Evolutionary conservation across 805 yeast species (phyloP).

Genomic region (Kodamaea jinghongensis): DNA sequence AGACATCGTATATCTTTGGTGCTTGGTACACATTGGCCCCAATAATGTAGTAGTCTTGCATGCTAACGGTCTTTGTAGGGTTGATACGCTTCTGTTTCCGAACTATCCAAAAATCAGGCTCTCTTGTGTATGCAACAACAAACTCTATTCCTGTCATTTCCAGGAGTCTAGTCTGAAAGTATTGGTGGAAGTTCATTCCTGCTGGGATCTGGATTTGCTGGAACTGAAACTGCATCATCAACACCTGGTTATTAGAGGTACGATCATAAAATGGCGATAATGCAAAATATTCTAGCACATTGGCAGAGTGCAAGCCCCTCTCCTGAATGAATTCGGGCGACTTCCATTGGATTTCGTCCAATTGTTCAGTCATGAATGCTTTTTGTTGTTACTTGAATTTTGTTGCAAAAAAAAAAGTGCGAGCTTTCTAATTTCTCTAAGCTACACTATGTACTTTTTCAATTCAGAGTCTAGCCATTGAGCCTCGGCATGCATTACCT

Average conservation of each 20-base stretch:
- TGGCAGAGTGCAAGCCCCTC: conserved; percentile 81
- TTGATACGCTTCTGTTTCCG: conserved; percentile 71
- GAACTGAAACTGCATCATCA: conserved; percentile 93
- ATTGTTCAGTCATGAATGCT: conserved; percentile 29
- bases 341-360: conserved; percentile 95
- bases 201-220: conserved; percentile 42
- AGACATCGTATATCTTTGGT: conserved; percentile 68
- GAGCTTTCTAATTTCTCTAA: background rate
- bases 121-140: conserved; percentile 67
- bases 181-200: conserved; percentile 31
- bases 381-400: background rate
- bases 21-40: conserved; percentile 94
- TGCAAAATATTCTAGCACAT: conserved; percentile 89
- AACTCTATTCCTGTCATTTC: conserved; percentile 88
- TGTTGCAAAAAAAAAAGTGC: background rate
- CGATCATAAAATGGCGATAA: conserved; percentile 95
- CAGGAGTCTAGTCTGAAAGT: conserved; percentile 54
- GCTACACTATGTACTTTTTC: background rate
- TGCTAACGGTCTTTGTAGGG: conserved; percentile 48
- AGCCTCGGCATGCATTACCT: conserved; percentile 76
- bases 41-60: conserved; percentile 81
- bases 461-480: conserved; percentile 41
- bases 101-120: conserved; percentile 91
- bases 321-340: conserved; percentile 96
- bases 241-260: conserved; percentile 88